Evolutionary conservation across 1,284 basidiomycete genomes (phyloP), one percentile per base, ranked within the genome.

Genomic region (Kwoniella shivajii): DNA sequence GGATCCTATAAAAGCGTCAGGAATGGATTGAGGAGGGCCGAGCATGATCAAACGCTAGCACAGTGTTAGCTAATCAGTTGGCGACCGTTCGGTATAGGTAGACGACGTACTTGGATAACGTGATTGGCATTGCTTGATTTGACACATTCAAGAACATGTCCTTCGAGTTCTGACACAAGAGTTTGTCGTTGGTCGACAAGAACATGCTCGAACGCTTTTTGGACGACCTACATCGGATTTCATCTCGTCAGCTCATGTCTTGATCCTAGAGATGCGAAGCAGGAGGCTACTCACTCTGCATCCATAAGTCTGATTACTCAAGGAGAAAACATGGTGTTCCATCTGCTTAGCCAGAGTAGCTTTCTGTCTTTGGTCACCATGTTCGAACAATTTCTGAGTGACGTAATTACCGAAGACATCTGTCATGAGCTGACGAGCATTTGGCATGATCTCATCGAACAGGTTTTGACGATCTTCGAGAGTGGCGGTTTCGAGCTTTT

Each of bases 341-440:
- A 99, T 89, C 38, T 86, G 83, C 52, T 80, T 83, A 1, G 86
- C 86, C 42, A 98, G 80, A 9, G 84, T 78, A 1, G 84, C 83
- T 70, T 88, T 89, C 72, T 95, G 92, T 13, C 81, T 78, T 58
- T 85, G 83, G 16, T 86, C 88, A 24, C 95, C 93, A 70, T 89
- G 84, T 75, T 99, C 95, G 67, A 98, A 89, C 67, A 98, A 79
- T 79, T 97, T 97, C 77, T 99, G 95, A 57, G 97, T 86, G 68
- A 90, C 86, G 80, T 97, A 99, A 81, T 99, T 99, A 57, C 95
- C 95, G 74, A 97, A 99, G 39, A 98, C 92, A 71, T 98, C 93
- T 64, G 88, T 88, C 72, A 95, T 90, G 54, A 99, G 82, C 60
- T 87, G 84, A 46, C 91, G 78, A 2, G 88, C 83, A 69, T 87